Conservation (phyloP, 495 filamentous ascomycete genomes). For the Xylaria sp. region DNA sequence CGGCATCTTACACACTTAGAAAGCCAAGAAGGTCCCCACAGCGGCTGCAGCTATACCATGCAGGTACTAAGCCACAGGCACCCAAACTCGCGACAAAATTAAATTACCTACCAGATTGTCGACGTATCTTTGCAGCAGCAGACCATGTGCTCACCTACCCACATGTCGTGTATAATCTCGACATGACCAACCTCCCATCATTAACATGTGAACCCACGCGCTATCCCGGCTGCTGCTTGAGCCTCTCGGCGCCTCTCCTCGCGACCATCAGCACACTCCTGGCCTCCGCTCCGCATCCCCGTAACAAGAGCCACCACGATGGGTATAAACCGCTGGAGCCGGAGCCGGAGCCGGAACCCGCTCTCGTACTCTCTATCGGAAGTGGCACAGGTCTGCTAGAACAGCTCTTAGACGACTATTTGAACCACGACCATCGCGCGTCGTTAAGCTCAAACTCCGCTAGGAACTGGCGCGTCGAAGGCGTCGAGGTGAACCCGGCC, state of each 20-base stretch:
- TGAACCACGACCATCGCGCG: background rate
- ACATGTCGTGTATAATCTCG: slow-evolving; percentile 9
- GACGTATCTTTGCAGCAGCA: too few relatives aligned
- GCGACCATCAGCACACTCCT: background rate
- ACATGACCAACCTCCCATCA: slow-evolving; percentile 30
- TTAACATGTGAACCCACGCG: slow-evolving; percentile 17
- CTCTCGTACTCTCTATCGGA: slow-evolving; percentile 21
- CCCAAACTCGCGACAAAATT: background rate
- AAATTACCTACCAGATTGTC: too few relatives aligned
- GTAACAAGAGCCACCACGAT: background rate
- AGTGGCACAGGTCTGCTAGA: slow-evolving; percentile 25
- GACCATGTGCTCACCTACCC: too few relatives aligned
- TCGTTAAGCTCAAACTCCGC: background rate
- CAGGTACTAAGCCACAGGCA: background rate
- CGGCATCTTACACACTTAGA: background rate
- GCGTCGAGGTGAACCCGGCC: slow-evolving; percentile 19
- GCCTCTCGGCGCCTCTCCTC: slow-evolving; percentile 17
- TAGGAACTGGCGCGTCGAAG: slow-evolving; percentile 11
- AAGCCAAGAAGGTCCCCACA: background rate
- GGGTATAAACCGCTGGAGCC: background rate
- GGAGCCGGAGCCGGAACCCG: background rate
- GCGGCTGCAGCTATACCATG: background rate
- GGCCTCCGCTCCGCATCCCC: background rate
- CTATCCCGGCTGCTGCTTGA: slow-evolving; percentile 14
- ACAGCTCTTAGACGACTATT: slow-evolving; percentile 1